These are phyloP conservation scores for Exophiala spinifera DNA, from an alignment of 2,329 filamentous ascomycete species.

Conservation along the genomic window DNA sequence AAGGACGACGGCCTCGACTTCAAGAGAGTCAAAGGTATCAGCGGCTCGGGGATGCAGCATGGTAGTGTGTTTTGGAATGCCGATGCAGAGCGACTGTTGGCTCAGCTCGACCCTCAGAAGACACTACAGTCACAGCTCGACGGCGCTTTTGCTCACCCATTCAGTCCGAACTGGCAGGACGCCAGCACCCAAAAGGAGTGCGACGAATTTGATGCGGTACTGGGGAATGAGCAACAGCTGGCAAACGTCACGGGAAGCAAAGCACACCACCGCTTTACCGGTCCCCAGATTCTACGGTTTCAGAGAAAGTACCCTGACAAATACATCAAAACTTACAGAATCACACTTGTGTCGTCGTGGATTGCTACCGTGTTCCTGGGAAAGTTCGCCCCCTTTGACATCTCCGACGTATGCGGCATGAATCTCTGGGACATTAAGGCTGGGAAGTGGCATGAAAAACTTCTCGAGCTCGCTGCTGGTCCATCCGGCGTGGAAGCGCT, in stretches of 20 bases:
- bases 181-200: constrained; percentile 90
- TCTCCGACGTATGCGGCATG: constrained; percentile 93
- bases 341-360: constrained; percentile 94
- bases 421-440: constrained; percentile 88
- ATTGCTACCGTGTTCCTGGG: constrained; percentile 87
- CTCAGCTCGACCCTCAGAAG: constrained; percentile 57
- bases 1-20: constrained; percentile 69
- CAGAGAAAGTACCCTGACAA: constrained; percentile 74
- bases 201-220: constrained; percentile 73
- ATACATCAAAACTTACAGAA: constrained; percentile 75
- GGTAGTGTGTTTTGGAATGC: constrained; percentile 91
- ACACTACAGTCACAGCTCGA: constrained; percentile 70
- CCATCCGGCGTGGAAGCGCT: constrained; percentile 62
- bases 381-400: constrained; percentile 81
- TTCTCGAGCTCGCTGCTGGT: constrained; percentile 73
- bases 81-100: constrained; percentile 64
- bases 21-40: constrained; percentile 71
- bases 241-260: constrained; percentile 83
- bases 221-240: constrained; percentile 66
- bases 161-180: constrained; percentile 97
- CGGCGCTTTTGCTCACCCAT: constrained; percentile 74
- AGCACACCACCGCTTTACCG: constrained; percentile 95
- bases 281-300: constrained; percentile 92
- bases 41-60: constrained; percentile 94
- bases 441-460: constrained; percentile 68